Conservation (phyloP, 208 protist species). For the Trypanosoma brucei region DNA sequence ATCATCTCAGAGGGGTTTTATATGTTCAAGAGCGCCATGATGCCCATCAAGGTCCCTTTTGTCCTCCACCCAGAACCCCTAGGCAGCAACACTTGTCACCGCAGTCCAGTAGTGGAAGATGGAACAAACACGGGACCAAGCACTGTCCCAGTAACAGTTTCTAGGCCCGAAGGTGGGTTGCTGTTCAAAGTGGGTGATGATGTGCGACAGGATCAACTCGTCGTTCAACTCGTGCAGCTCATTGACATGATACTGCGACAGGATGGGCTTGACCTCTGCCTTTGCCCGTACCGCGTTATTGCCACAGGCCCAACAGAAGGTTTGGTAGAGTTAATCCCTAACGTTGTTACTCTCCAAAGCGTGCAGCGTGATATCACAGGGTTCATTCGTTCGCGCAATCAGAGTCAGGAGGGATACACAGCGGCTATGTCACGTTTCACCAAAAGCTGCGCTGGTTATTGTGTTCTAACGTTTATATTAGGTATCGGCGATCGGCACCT, state of each 20-base stretch:
- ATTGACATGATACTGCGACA: conserved; percentile 91
- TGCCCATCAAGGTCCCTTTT: conserved; percentile 64
- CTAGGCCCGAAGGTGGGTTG: conserved; percentile 25
- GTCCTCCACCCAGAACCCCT: conserved; percentile 1
- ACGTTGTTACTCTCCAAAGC: conserved; percentile 75
- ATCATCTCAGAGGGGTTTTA: conserved; percentile 46
- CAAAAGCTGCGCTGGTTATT: conserved; percentile 95
- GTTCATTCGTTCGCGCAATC: conserved; percentile 74
- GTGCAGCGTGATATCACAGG: conserved; percentile 68
- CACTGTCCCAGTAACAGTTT: conserved; percentile 8
- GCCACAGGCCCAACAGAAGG: conserved; percentile 79
- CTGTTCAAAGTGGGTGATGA: conserved; percentile 96
- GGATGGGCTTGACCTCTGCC: conserved; percentile 91
- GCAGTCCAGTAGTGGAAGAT: not conserved
- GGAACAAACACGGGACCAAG: not conserved
- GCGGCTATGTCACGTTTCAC: conserved; percentile 93
- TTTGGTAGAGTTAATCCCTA: conserved; percentile 80
- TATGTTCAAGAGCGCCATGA: conserved; percentile 82
- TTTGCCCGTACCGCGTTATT: conserved; percentile 92
- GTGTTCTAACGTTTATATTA: conserved; percentile 96
- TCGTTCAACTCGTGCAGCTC: conserved; percentile 90
- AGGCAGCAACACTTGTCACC: conserved; percentile 3
- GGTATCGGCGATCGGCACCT: conserved; percentile 95
- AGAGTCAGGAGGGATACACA: conserved; percentile 43
- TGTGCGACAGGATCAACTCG: conserved; percentile 96